Conservation (phyloP, 805 yeast genomes). For the Blastobotrys robertii region DNA sequence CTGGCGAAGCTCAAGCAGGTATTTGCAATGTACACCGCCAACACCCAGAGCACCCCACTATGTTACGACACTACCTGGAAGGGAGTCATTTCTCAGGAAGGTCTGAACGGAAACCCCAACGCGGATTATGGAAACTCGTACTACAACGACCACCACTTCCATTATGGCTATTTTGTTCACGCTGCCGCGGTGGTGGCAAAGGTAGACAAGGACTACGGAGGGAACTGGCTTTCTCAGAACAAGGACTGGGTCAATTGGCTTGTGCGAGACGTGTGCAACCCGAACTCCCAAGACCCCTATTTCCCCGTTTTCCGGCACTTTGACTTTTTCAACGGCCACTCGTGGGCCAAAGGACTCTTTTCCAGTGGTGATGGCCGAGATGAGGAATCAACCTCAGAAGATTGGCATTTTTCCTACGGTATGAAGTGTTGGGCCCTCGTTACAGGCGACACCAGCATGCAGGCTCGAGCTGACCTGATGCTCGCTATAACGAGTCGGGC, state of each 20-base stretch:
- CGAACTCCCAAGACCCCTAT: constrained; percentile 38
- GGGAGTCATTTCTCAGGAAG: constrained; percentile 67
- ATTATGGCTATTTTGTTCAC: constrained; percentile 73
- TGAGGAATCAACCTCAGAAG: constrained; percentile 65
- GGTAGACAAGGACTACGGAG: constrained; percentile 45
- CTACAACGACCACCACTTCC: constrained; percentile 84
- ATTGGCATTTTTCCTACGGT: constrained; percentile 57
- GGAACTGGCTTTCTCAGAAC: constrained; percentile 39
- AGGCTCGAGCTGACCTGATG: constrained; percentile 47
- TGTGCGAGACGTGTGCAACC: constrained; percentile 60
- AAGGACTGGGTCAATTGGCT: constrained; percentile 51
- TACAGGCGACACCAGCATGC: constrained; percentile 43
- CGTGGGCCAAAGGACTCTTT: constrained; percentile 64
- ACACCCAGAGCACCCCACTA: constrained; percentile 57
- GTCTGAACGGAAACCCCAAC: constrained; percentile 33
- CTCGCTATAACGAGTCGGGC: constrained; percentile 46
- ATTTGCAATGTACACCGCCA: constrained; percentile 51
- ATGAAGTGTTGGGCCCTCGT: constrained; percentile 62
- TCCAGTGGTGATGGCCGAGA: constrained; percentile 59
- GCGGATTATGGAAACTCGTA: constrained; percentile 71
- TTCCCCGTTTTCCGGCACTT: constrained; percentile 60
- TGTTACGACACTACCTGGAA: constrained; percentile 67
- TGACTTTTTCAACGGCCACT: constrained; percentile 67
- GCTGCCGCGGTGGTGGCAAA: constrained; percentile 72
- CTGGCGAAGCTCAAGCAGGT: constrained; percentile 53